Percentiles rank a stretch among this genome's conserved stretches.
Evolutionary conservation across 164 flowering plant genomes (phyloP).

Genomic region (Hamamelis virginiana): DNA sequence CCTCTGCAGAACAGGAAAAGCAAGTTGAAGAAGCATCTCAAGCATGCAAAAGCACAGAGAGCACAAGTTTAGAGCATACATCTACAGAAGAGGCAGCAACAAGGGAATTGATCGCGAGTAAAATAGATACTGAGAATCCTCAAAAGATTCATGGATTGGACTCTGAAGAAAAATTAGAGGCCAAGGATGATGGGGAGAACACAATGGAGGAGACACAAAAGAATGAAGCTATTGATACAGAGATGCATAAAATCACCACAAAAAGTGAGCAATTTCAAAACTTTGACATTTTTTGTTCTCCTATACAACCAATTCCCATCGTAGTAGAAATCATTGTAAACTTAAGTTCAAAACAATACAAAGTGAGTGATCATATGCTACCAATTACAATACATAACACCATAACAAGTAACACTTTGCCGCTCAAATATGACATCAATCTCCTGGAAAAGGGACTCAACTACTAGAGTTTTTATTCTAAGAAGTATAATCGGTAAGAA

Average conservation of each 20-base stretch:
- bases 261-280: conserved; percentile 5
- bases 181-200: not conserved
- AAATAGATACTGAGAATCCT: not conserved
- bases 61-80: conserved; percentile 9
- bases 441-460: not conserved
- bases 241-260: not conserved
- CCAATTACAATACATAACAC: not conserved
- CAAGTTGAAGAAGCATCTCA: conserved; percentile 2
- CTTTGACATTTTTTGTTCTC: not conserved
- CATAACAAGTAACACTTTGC: not conserved
- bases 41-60: conserved; percentile 4
- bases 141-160: conserved; percentile 1
- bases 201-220: not conserved
- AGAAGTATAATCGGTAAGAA: not conserved
- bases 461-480: not conserved
- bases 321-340: not conserved
- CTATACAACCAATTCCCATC: not conserved
- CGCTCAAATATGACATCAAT: not conserved
- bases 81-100: conserved; percentile 8
- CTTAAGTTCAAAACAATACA: not conserved
- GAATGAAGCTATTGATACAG: not conserved
- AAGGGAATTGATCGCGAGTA: not conserved
- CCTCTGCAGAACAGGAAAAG: conserved; percentile 11
- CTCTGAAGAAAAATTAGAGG: not conserved
- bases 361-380: not conserved